Base-by-base conservation (phyloP, 2,329 filamentous ascomycete species). In the Alternaria viburni region DNA sequence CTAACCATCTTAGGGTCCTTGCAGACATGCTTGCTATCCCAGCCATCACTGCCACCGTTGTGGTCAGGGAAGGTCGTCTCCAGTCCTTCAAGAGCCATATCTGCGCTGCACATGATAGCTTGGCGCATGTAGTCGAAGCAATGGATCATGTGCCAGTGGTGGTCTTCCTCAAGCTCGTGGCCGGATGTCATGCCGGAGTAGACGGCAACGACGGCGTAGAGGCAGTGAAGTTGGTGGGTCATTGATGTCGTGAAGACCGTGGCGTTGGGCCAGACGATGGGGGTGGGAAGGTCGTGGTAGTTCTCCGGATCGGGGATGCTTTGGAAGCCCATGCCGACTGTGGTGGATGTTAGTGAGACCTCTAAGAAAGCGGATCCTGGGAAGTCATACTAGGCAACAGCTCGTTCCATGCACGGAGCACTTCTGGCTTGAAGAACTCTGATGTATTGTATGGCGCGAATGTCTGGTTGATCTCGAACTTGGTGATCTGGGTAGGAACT, bases 101-200 rank as follows among this genome's bases (percentile, higher is more conserved):
- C 76, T 2, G 76, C 76, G 25, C 49, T 62, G 47, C 76, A 79
- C 68, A 77, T 65, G 46, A 79, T 79, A 1, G 76, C 72, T 54
- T 79, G 76, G 1, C 76, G 70, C 74, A 79, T 73, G 62, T 78
- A 79, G 45, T 79, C 76, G 52, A 78, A 79, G 68, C 76, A 78
- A 52, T 79, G 76, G 23, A 78, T 79, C 74, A 77, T 77, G 54
- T 79, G 76, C 76, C 75, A 77, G 64, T 77, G 76, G 55, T 78
- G 75, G 51, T 77, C 75, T 30, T 78, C 75, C 43, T 74, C 73
- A 12, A 78, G 64, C 17, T 66, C 45, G 32, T 69, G 69, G 26
- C 68, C 65, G 21, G 66, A 69, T 8, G 64, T 76, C 30, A 78
- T 63, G 6, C 73, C 74, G 1, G 67, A 71, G 62, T 78, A 78